These are phyloP conservation scores for Yamadazyma diospyri DNA, from an alignment of 1,139 yeast species.

Conservation along the genomic window DNA sequence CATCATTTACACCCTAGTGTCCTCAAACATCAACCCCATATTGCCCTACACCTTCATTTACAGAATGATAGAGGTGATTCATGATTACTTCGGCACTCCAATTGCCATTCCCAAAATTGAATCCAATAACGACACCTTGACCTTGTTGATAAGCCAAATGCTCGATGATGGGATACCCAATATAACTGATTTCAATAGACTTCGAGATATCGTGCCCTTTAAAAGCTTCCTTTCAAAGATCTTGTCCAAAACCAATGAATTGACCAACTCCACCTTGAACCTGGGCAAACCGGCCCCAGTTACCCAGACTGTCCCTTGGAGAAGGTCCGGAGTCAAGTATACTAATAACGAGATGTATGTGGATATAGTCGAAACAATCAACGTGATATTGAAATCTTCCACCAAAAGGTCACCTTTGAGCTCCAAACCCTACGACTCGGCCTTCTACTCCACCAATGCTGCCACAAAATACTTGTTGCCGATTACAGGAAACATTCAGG, in stretches of 20 bases:
- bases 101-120: conserved; percentile 56
- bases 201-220: conserved; percentile 70
- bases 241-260: conserved; percentile 30
- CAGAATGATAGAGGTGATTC: conserved; percentile 48
- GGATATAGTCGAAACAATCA: conserved; percentile 64
- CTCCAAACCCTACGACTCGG: conserved; percentile 29
- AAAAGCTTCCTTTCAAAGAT: conserved; percentile 38
- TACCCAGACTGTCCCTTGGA: conserved; percentile 55
- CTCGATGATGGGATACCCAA: conserved; percentile 75
- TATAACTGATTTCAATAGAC: conserved; percentile 66
- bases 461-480: conserved; percentile 29
- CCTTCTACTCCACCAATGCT: conserved; percentile 27
- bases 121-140: conserved; percentile 62
- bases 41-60: conserved; percentile 55
- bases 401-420: conserved; percentile 11
- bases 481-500: conserved; percentile 58
- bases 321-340: conserved; percentile 60
- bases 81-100: conserved; percentile 58
- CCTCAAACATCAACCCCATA: conserved; percentile 36
- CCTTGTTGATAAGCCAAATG: conserved; percentile 52
- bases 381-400: conserved; percentile 30
- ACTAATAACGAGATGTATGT: conserved; percentile 79
- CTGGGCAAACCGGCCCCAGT: neutral
- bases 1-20: conserved; percentile 24
- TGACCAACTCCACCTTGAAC: conserved; percentile 15